phyloP scores from a whole-genome alignment of 2,329 filamentous ascomycete genomes.

The Monilinia laxa region DNA sequence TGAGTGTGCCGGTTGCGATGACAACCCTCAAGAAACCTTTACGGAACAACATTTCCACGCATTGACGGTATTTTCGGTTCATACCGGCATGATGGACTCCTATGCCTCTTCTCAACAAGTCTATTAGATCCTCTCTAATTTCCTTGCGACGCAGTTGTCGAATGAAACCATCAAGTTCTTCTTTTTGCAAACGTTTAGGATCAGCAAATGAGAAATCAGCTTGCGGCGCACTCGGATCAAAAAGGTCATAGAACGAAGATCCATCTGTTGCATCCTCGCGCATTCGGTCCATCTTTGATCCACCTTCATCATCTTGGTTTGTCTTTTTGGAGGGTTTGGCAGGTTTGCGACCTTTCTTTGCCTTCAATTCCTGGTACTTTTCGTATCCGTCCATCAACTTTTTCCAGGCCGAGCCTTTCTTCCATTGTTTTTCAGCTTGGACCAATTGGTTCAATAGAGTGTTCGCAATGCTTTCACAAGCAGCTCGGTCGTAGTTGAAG shows the following conservation, averaged over 20 bases:
- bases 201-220: constrained; percentile 67
- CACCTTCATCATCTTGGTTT: constrained; percentile 49
- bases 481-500: constrained; percentile 71
- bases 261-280: constrained; percentile 58
- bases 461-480: constrained; percentile 60
- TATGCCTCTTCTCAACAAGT: constrained; percentile 64
- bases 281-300: constrained; percentile 56
- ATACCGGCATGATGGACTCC: constrained; percentile 79
- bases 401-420: constrained; percentile 59
- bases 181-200: constrained; percentile 54
- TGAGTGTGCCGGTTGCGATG: constrained; percentile 73
- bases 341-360: constrained; percentile 47
- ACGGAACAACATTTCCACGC: constrained; percentile 72
- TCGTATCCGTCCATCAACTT: constrained; percentile 58
- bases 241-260: constrained; percentile 58
- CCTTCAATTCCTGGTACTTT: constrained; percentile 52
- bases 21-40: constrained; percentile 69
- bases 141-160: constrained; percentile 51
- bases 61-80: constrained; percentile 74
- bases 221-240: constrained; percentile 64
- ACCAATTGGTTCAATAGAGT: constrained; percentile 54
- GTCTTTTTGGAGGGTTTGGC: constrained; percentile 45
- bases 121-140: constrained; percentile 54
- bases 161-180: constrained; percentile 59
- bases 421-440: constrained; percentile 56